Evolutionary conservation across 2,329 filamentous ascomycete species (phyloP), one percentile per base, ranked within the genome.

Genomic region (Cladophialophora immunda): DNA sequence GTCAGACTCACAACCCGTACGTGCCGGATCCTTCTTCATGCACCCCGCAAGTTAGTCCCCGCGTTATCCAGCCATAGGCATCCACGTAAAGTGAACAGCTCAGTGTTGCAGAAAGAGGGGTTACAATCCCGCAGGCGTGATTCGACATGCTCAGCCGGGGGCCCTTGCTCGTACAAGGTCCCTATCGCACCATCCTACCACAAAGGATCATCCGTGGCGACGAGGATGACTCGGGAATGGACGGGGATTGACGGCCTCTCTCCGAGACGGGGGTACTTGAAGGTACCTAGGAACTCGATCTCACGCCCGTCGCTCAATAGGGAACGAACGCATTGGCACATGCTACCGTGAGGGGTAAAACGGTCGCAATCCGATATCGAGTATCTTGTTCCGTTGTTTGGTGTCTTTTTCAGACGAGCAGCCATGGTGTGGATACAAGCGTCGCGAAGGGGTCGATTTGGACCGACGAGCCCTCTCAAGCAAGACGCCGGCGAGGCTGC

Each of bases 21-120:
- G 19, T 53, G 45, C 47, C 58, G 58, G 30, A 61, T 53, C 15
- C 47, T 52, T 47, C 47, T 41, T 54, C 47, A 30, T 61, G 58
- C 58, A 61, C 58, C 58, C 58, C 58, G 58, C 58, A 61, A 53
- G 58, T 54, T 52, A 34, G 29, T 30, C 47, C 45, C 58, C 29
- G 41, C 41, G 30, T 25, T 61, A 47, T 34, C 47, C 58, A 54
- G 17, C 58, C 58, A 61, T 34, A 32, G 25, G 32, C 38, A 13
- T 63, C 52, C 60, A 57, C 60, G 52, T 57, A n/a, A 53, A 30
- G 41, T 63, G 22, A 25, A 27, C 45, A 34, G 30, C 19, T 50
- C 45, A 50, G 36, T 41, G n/a, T 22, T 50, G 58, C 58, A 50
- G 58, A 38, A 61, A 45, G 58, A 52, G 47, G 41, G 58, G 47